Evolutionary conservation across 2,329 filamentous ascomycete species (phyloP).

Genomic region (Dactylellina haptotyla): DNA sequence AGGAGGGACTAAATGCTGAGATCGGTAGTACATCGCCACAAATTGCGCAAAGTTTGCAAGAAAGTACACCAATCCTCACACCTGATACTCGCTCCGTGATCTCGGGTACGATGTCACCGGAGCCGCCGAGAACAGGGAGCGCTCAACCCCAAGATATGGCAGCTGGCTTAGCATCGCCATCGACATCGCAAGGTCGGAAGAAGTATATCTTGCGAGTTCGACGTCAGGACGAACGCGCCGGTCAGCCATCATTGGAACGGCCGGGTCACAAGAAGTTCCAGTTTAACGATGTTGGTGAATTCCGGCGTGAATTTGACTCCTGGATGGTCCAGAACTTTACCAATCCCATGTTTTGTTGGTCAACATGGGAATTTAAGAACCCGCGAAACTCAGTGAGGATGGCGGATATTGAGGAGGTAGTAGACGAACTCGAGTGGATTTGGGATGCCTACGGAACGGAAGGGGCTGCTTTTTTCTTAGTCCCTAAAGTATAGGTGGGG

Average conservation of each 20-base stretch:
- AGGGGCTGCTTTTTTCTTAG: slow-evolving; percentile 10
- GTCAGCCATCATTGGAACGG: background rate
- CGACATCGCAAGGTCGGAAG: too few species aligned
- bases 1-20: background rate
- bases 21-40: background rate
- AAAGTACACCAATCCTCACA: background rate
- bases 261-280: slow-evolving; percentile 4
- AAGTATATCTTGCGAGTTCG: background rate
- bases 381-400: background rate
- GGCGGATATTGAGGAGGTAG: background rate
- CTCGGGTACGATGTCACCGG: too few species aligned
- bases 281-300: slow-evolving; percentile 18
- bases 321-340: slow-evolving; percentile 20
- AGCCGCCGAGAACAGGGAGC: too few species aligned
- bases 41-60: background rate
- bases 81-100: background rate
- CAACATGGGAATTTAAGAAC: slow-evolving; percentile 2
- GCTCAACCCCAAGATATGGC: too few species aligned
- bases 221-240: background rate
- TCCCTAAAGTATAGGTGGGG: slow-evolving; percentile 17
- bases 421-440: background rate
- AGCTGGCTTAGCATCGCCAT: too few species aligned
- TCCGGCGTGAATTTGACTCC: slow-evolving; percentile 6
- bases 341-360: slow-evolving; percentile 22
- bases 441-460: slow-evolving; percentile 1